Evolutionary conservation across 345 rosid species (phyloP).

Genomic region (Melaleuca alternifolia): DNA sequence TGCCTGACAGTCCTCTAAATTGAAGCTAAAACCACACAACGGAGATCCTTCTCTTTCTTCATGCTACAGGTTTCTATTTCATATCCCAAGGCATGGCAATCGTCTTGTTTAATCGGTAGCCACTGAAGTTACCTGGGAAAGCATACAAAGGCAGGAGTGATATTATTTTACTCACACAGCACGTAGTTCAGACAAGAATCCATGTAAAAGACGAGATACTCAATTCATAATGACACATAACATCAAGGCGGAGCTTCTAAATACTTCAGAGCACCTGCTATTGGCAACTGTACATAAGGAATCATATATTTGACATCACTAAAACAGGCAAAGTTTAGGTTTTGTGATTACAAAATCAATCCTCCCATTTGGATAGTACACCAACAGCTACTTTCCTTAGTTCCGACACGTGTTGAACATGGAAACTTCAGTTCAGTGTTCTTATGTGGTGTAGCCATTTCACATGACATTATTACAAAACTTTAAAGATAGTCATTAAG

Average conservation of each 20-base stretch:
- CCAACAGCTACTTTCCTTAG: not conserved
- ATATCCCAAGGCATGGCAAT: not conserved
- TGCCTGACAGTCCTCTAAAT: slow-evolving; percentile 7
- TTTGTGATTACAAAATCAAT: not conserved
- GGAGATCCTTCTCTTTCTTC: not conserved
- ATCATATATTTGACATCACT: not conserved
- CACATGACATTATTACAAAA: not conserved
- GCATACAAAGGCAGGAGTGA: not conserved
- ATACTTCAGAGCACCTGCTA: not conserved
- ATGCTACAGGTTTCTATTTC: not conserved
- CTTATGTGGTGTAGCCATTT: not conserved
- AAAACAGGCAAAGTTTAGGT: not conserved
- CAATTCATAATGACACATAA: not conserved
- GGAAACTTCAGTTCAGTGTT: not conserved
- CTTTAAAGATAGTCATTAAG: not conserved
- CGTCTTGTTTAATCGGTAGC: not conserved
- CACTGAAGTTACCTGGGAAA: not conserved
- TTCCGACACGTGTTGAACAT: not conserved
- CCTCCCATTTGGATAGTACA: not conserved
- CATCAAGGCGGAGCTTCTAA: not conserved
- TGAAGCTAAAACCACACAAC: slow-evolving; percentile 9
- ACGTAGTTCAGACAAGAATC: not conserved
- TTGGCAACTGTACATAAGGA: not conserved
- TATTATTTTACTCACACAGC: not conserved
- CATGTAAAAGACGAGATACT: not conserved